These are phyloP conservation scores for Pachysandra terminalis DNA, from an alignment of 164 flowering plant genomes.

Conservation along the genomic window DNA sequence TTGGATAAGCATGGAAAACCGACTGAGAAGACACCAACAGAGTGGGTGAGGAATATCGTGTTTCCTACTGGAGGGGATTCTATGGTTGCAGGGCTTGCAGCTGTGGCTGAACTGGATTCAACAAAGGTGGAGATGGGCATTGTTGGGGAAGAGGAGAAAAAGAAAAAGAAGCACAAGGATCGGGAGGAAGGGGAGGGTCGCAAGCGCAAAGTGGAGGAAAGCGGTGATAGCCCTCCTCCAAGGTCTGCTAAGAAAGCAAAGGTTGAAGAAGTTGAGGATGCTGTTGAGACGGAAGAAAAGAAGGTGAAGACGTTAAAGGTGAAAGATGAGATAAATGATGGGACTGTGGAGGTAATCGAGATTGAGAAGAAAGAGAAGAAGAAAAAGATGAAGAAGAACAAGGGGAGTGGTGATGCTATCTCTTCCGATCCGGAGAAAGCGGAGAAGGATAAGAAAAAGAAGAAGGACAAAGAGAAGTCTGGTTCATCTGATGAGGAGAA, in stretches of 20 bases:
- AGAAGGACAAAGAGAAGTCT: conserved; percentile 10
- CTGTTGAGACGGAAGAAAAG: conserved; percentile 24
- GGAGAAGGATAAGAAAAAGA: conserved; percentile 12
- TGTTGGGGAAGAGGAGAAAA: conserved; percentile 28
- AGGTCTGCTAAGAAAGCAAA: conserved; percentile 34
- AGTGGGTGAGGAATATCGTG: conserved; percentile 67
- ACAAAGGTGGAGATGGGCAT: conserved; percentile 14
- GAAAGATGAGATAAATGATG: conserved; percentile 8
- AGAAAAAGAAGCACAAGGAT: conserved; percentile 28
- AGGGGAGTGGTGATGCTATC: conserved; percentile 15
- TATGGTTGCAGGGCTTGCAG: conserved; percentile 55
- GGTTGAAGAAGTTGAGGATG: conserved; percentile 19
- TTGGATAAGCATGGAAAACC: conserved; percentile 77
- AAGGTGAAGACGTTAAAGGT: conserved; percentile 23
- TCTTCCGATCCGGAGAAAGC: conserved; percentile 15
- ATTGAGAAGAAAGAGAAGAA: conserved; percentile 46
- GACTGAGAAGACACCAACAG: conserved; percentile 61
- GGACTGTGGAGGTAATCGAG: conserved; percentile 12
- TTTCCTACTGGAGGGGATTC: conserved; percentile 67
- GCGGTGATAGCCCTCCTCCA: conserved; percentile 25
- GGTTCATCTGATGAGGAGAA: conserved; percentile 13
- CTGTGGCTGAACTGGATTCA: conserved; percentile 25
- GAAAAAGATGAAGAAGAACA: conserved; percentile 29
- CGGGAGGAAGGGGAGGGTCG: conserved; percentile 30
- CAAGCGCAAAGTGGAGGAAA: conserved; percentile 42